A percentile compares a stretch with the other conserved stretches of the same genome.
Evolutionary conservation across 768 basidiomycete genomes (phyloP).

Genomic region (Leccinum variicolor): DNA sequence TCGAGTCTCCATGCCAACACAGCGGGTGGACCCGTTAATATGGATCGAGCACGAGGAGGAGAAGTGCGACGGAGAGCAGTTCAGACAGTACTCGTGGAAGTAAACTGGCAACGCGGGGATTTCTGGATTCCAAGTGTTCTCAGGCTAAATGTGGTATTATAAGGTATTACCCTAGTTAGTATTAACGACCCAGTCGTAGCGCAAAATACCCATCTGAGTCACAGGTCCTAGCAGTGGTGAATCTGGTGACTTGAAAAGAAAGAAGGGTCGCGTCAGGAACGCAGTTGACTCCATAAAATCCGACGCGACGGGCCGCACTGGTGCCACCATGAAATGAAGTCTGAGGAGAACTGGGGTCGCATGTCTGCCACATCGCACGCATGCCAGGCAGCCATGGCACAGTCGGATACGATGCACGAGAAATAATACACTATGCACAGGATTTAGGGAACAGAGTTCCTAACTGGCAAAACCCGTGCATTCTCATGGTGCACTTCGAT

Average conservation of each 20-base stretch:
- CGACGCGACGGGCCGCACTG: not conserved
- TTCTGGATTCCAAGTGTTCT: not conserved
- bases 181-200: not conserved
- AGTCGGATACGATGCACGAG: not conserved
- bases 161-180: not conserved
- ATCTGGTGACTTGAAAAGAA: not conserved
- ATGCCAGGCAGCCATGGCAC: not conserved
- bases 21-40: not conserved
- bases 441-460: not conserved
- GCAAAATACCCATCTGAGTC: not conserved
- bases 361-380: not conserved
- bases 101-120: not conserved
- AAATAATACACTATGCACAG: not conserved
- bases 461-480: not conserved
- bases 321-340: not conserved
- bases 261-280: not conserved
- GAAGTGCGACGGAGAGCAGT: not conserved
- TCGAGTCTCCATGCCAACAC: not conserved
- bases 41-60: not conserved
- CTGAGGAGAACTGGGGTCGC: not conserved
- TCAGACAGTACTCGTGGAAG: not conserved
- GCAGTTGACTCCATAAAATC: not conserved
- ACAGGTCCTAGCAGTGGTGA: not conserved
- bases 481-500: not conserved
- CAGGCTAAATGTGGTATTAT: not conserved